These are phyloP conservation scores for Spergularia azorica DNA, from an alignment of 179 eudicot genomes.

Conservation along the genomic window DNA sequence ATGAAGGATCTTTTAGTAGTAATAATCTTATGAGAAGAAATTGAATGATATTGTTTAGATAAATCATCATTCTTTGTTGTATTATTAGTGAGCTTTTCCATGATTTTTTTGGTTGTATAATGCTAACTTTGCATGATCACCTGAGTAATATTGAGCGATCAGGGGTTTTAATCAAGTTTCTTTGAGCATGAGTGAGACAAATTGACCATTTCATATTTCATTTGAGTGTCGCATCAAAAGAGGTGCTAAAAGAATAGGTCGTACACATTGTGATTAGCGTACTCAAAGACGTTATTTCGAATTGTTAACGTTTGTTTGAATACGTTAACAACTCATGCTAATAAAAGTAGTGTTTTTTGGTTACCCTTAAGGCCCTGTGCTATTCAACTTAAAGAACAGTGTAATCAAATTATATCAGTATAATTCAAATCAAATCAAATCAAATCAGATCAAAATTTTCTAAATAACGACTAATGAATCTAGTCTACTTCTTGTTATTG, in stretches of 20 bases:
- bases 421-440: no score
- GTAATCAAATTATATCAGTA: no score
- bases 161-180: neutral
- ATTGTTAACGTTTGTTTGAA: no score
- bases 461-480: no score
- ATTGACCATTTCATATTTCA: conserved; percentile 6
- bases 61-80: conserved; percentile 16
- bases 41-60: conserved; percentile 23
- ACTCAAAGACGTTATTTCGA: no score
- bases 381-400: no score
- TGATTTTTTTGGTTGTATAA: conserved; percentile 13
- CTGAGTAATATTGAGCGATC: conserved; percentile 5
- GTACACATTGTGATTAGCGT: no score
- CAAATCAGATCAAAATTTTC: no score
- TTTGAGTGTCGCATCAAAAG: neutral
- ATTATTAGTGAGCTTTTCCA: conserved; percentile 23
- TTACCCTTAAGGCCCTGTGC: no score
- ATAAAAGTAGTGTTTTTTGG: no score
- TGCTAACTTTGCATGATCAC: conserved; percentile 12
- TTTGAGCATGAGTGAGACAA: neutral
- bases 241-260: neutral
- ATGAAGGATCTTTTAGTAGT: conserved; percentile 35
- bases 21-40: conserved; percentile 18
- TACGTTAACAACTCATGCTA: no score
- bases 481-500: no score